phyloP scores from a whole-genome alignment of 2,329 filamentous ascomycete genomes.

The Curvularia eragrostidis region DNA sequence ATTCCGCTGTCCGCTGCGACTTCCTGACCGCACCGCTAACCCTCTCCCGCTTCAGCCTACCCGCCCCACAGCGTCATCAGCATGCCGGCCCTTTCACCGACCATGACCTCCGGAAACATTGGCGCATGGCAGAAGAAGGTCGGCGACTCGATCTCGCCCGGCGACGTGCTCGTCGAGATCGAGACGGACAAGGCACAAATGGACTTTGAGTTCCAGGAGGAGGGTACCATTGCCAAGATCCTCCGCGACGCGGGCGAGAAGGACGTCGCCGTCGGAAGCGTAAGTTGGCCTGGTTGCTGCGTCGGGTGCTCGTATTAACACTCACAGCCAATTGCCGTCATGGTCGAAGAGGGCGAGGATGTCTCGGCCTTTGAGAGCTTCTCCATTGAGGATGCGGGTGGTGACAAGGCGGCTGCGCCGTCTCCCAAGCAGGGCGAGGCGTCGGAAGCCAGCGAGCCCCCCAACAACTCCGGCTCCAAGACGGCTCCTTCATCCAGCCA shows the following conservation, averaged over 20 bases:
- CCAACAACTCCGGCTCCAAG: conserved; percentile 59
- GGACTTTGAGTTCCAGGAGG: conserved; percentile 99
- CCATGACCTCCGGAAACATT: conserved; percentile 97
- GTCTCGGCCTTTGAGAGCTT: conserved; percentile 88
- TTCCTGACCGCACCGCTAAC: conserved; percentile 39
- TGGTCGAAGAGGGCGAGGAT: conserved; percentile 91
- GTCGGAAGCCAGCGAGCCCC: conserved; percentile 66
- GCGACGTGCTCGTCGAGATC: conserved; percentile 96
- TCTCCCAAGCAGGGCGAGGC: conserved; percentile 69
- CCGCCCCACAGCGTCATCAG: conserved; percentile 93
- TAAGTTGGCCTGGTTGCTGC: conserved; percentile 55
- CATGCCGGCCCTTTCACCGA: conserved; percentile 98
- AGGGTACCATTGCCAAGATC: conserved; percentile 93
- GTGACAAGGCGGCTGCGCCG: conserved; percentile 71
- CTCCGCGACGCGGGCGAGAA: conserved; percentile 92
- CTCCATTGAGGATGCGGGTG: conserved; percentile 87
- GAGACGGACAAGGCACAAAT: conserved; percentile 99
- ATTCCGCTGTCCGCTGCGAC: background rate
- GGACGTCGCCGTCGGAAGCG: conserved; percentile 91
- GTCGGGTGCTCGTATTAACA: conserved; percentile 30
- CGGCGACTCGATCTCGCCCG: conserved; percentile 84
- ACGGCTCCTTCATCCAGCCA: conserved; percentile 62
- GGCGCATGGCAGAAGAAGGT: conserved; percentile 97
- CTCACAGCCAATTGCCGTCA: conserved; percentile 86
- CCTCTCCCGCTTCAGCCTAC: conserved; percentile 69